Evolutionary conservation across 208 protist species (phyloP), one percentile per base, ranked within the genome.

Genomic region (Crithidia fasciculata): DNA sequence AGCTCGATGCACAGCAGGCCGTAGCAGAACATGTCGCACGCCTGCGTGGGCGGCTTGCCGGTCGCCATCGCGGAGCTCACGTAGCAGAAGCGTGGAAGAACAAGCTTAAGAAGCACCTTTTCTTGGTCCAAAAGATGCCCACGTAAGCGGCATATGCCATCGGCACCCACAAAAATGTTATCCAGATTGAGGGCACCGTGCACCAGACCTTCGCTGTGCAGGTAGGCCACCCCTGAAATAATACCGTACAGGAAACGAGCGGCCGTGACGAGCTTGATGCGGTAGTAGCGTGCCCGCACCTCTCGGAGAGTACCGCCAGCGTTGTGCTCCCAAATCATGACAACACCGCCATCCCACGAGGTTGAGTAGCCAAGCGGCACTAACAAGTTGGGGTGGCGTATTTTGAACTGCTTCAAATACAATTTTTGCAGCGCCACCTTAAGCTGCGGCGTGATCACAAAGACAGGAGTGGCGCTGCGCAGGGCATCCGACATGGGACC

Each of bases 11-110:
- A 66, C 56, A 85, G 70, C 16, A 92, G 76, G 5, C 85, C 89
- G 15, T 89, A 63, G n/a, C 80, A 86, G 65, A 80, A 94, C n/a
- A 94, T 81, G 69, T 94, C 89, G 8, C 83, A 88, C 45, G 69
- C 70, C 7, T 61, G 37, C 19, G 75, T 84, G 59, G 72, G 70
- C 50, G 45, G 53, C 44, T 77, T 76, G 3, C 87, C 85, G 39
- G 58, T 56, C 18, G 83, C 82, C 53, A 90, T 86, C 61, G 86
- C 79, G 0, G 91, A 88, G 28, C 88, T 86, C 74, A 93, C 81
- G 79, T 94, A 84, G 84, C 56, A 86, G 52, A 9, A 74, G 58
- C 47, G 81, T 19, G 28, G 73, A 6, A 87, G 57, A 39, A 59
- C 58, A 15, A 62, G 1, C 43, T 16, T n/a, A 2, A 64, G 65